Evolutionary conservation across 176 grass and related monocot species (phyloP), one percentile per base, ranked within the genome.

Genomic region (Oryza meridionalis): DNA sequence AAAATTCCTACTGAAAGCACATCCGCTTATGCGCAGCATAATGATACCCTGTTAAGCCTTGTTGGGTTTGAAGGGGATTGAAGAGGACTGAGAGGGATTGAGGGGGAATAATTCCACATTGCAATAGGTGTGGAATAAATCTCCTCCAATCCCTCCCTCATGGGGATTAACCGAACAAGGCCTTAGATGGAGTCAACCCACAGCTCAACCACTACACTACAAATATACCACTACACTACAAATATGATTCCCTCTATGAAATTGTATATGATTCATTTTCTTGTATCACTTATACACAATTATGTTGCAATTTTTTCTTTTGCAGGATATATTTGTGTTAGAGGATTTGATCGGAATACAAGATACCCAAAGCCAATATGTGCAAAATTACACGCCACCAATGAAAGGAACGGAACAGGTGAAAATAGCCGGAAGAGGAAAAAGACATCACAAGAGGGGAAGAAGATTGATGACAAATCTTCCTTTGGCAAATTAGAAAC

Each of bases 301-400:
- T 6, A 2, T 9, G 2, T 44, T 13, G 11, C 31, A 7, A 22
- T 16, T 3, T 10, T 49, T 16, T 49, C 9, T 33, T 46, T 73
- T 46, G 12, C 73, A 90, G 88, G 88, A 73, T 82, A 78, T 61
- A 12, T 90, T 31, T 90, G 88, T 38, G 83, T 90, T 37, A 76
- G 88, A 73, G 73, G 67, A n/a, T 86, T 86, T 3, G 35, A 86
- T 47, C 78, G 73, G 79, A 17, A 1, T 3, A 78, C 55, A 19
- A 45, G 83, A 59, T 37, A 19, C 21, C 78, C 83, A 0, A 65
- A 4, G 73, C 73, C 19, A 13, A 6, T 90, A 49, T 73, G 88
- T 0, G 0, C 67, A 21, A 22, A 53, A 33, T 53, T 89, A 55
- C 83, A 90, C 82, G 59, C 32, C 68, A 72, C 55, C 73, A 70